phyloP scores from a whole-genome alignment of 2,329 filamentous ascomycete species.

The Claviceps africana region DNA sequence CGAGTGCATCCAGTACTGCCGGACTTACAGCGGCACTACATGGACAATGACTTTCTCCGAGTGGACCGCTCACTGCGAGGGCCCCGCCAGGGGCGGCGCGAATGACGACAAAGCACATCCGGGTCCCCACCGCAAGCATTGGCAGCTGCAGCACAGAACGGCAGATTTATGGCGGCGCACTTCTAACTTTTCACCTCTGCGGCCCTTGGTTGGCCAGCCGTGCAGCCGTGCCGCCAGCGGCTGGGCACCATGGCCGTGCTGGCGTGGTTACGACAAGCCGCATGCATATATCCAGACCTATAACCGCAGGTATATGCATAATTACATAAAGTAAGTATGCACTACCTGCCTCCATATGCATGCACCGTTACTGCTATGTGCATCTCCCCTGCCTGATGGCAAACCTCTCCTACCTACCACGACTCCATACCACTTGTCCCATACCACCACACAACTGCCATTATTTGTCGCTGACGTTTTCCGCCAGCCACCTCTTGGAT shows the following conservation, averaged over 20 bases:
- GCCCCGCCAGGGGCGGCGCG: background rate
- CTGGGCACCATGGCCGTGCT: background rate
- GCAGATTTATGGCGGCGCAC: conserved; percentile 8
- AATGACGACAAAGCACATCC: background rate
- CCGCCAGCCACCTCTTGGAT: no score
- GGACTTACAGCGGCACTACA: background rate
- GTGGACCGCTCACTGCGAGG: conserved; percentile 1
- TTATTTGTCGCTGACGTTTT: no score
- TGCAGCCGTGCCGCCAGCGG: background rate
- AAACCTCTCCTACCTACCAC: background rate
- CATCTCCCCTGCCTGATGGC: background rate
- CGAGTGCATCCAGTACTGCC: background rate
- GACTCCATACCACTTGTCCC: conserved; percentile 3
- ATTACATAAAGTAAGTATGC: no score
- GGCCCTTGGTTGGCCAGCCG: conserved; percentile 1
- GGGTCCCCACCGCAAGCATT: background rate
- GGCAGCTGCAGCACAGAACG: background rate
- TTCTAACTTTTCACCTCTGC: conserved; percentile 1
- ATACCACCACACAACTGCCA: background rate
- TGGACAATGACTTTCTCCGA: background rate
- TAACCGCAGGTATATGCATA: background rate
- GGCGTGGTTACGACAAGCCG: background rate
- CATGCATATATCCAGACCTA: conserved; percentile 1
- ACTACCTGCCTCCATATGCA: background rate
- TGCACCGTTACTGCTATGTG: no score